A percentile compares a stretch with the other conserved stretches of the same genome.
Evolutionary conservation across 2,329 filamentous ascomycete species (phyloP).

Genomic region (Colletotrichum cordylinicola): DNA sequence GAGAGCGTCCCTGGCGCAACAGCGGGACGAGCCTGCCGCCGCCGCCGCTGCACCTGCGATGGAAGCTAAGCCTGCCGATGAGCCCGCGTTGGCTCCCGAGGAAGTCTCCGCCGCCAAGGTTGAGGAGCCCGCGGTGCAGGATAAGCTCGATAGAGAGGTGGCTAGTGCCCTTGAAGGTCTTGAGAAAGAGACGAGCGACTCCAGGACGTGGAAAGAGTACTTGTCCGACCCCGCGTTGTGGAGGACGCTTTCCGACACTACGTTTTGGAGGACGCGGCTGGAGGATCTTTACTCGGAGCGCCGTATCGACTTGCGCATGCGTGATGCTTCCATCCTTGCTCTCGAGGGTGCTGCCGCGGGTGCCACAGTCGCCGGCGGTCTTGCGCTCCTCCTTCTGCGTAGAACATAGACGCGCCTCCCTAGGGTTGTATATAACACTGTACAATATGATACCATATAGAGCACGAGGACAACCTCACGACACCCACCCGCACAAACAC

Average conservation of each 20-base stretch:
- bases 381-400: constrained; percentile 55
- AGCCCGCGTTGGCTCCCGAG: background rate
- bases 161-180: background rate
- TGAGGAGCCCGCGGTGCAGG: constrained; percentile 14
- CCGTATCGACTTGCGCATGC: constrained; percentile 67
- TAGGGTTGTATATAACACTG: constrained; percentile 13
- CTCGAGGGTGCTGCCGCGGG: constrained; percentile 72
- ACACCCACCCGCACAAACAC: background rate
- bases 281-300: constrained; percentile 71
- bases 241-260: background rate
- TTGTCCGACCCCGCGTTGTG: constrained; percentile 41
- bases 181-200: background rate
- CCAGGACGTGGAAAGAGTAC: constrained; percentile 47
- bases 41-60: constrained; percentile 12
- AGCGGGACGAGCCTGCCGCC: constrained; percentile 12
- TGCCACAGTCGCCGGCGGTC: constrained; percentile 62
- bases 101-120: background rate
- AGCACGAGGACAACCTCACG: constrained; percentile 5
- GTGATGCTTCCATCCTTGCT: constrained; percentile 73
- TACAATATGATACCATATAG: constrained; percentile 24
- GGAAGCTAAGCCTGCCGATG: constrained; percentile 1
- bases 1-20: constrained; percentile 29
- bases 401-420: constrained; percentile 32
- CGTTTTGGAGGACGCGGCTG: constrained; percentile 51
- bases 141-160: constrained; percentile 12